Conservation (phyloP, 306 rosid genomes). For the Crotalaria pallida region DNA sequence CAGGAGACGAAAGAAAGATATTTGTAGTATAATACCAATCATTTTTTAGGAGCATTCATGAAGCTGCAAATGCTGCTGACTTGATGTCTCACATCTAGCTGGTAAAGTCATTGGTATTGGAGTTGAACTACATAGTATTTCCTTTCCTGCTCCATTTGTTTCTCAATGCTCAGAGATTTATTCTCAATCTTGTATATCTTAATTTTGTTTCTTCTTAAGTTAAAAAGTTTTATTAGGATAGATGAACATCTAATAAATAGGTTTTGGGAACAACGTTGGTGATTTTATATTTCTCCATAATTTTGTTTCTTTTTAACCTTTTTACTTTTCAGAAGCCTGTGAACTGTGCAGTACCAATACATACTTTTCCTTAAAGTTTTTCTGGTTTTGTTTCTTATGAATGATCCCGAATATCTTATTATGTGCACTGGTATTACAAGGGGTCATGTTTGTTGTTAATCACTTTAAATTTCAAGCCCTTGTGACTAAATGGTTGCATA, state of each 20-base stretch:
- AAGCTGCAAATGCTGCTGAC: conserved; percentile 50
- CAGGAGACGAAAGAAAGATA: conserved; percentile 23
- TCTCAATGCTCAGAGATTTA: conserved; percentile 39
- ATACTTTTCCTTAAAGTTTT: background rate
- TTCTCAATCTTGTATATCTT: conserved; percentile 61
- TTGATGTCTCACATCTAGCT: conserved; percentile 26
- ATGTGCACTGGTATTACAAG: background rate
- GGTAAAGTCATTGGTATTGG: conserved; percentile 46
- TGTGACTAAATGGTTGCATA: background rate
- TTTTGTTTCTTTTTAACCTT: background rate
- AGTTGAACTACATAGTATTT: conserved; percentile 52
- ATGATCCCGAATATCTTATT: background rate
- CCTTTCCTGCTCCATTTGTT: conserved; percentile 38
- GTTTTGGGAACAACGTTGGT: conserved; percentile 24
- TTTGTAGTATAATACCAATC: conserved; percentile 37
- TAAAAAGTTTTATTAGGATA: conserved; percentile 36
- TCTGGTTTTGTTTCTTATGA: background rate
- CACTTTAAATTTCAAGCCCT: background rate
- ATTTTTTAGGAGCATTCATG: conserved; percentile 39
- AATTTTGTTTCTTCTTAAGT: conserved; percentile 17
- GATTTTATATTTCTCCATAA: background rate
- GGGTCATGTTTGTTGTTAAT: background rate
- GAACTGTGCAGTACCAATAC: conserved; percentile 9
- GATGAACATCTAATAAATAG: conserved; percentile 40
- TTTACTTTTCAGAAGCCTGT: conserved; percentile 5